Evolutionary conservation across 257 asterid genomes (phyloP).

Genomic region (Primulina eburnea): DNA sequence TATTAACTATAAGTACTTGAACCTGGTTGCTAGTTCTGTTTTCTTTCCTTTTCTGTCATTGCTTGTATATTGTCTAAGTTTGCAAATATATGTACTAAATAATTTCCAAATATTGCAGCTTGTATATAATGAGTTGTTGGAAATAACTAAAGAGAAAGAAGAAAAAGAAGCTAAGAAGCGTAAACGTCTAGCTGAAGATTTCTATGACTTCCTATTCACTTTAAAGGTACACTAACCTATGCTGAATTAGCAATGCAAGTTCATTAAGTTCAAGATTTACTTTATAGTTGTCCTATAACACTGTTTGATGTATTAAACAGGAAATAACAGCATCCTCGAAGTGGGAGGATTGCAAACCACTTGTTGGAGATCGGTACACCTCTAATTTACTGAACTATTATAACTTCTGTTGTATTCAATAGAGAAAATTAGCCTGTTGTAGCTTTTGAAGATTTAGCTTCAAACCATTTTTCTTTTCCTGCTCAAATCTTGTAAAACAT

Average conservation of each 20-base stretch:
- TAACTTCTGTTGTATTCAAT: slow-evolving; percentile 12
- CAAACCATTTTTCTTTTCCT: neutral
- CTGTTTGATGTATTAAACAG: slow-evolving; percentile 36
- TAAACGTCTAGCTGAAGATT: slow-evolving; percentile 68
- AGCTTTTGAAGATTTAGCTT: neutral
- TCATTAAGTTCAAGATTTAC: slow-evolving; percentile 16
- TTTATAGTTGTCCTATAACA: slow-evolving; percentile 18
- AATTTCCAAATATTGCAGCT: slow-evolving; percentile 41
- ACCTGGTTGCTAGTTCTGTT: neutral
- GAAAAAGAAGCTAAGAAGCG: slow-evolving; percentile 90
- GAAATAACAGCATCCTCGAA: slow-evolving; percentile 65
- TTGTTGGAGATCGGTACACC: slow-evolving; percentile 66
- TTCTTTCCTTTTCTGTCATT: neutral
- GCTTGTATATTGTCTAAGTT: neutral
- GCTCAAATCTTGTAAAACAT: slow-evolving; percentile 17
- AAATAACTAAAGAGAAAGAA: slow-evolving; percentile 70
- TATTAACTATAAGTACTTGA: too few relatives aligned
- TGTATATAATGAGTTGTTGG: slow-evolving; percentile 67
- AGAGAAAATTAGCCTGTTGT: neutral
- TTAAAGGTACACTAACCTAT: slow-evolving; percentile 54
- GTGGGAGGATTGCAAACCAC: slow-evolving; percentile 81
- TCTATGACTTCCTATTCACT: slow-evolving; percentile 47
- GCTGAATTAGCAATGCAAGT: slow-evolving; percentile 9
- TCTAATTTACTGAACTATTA: slow-evolving; percentile 16
- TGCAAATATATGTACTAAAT: slow-evolving; percentile 22